phyloP scores from a whole-genome alignment of 352 stramenopile species.

The Phytophthora cactorum region DNA sequence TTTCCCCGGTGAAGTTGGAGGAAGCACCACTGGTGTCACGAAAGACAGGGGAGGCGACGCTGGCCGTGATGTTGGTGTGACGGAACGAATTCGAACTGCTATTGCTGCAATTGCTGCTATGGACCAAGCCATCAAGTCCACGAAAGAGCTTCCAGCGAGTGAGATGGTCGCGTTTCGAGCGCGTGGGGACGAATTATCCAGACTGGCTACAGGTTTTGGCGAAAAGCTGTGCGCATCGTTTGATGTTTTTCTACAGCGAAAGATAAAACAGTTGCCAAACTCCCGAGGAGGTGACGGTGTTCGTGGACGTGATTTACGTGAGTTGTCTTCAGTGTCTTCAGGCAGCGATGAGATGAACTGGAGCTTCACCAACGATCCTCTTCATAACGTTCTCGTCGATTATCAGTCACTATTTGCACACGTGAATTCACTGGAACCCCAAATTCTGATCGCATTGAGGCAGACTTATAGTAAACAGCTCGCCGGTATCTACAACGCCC shows the following conservation, averaged over 20 bases:
- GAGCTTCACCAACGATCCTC: slow-evolving; percentile 64
- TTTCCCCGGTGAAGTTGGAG: slow-evolving; percentile 50
- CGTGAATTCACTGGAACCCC: slow-evolving; percentile 51
- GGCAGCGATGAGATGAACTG: slow-evolving; percentile 65
- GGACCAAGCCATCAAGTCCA: slow-evolving; percentile 66
- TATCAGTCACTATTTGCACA: slow-evolving; percentile 54
- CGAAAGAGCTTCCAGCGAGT: slow-evolving; percentile 57
- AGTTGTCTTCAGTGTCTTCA: slow-evolving; percentile 26
- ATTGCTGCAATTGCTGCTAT: slow-evolving; percentile 55
- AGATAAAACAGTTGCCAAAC: slow-evolving; percentile 39
- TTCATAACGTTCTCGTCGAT: slow-evolving; percentile 51
- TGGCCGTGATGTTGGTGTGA: slow-evolving; percentile 29
- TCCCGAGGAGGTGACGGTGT: slow-evolving; percentile 11
- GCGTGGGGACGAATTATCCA: slow-evolving; percentile 60
- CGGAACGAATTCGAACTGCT: slow-evolving; percentile 38
- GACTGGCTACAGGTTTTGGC: slow-evolving; percentile 46
- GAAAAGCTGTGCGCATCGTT: slow-evolving; percentile 67
- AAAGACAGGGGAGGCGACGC: slow-evolving; percentile 8
- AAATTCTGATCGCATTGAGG: slow-evolving; percentile 41
- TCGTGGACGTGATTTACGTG: slow-evolving; percentile 40
- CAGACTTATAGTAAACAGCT: slow-evolving; percentile 64
- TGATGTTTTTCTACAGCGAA: slow-evolving; percentile 61
- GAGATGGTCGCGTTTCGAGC: slow-evolving; percentile 69
- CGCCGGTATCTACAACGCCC: slow-evolving; percentile 53
- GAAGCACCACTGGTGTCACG: slow-evolving; percentile 10